Percentiles rank a stretch among this genome's conserved stretches.
phyloP scores from a whole-genome alignment of 768 basidiomycete genomes.

The Mycena latifolia region DNA sequence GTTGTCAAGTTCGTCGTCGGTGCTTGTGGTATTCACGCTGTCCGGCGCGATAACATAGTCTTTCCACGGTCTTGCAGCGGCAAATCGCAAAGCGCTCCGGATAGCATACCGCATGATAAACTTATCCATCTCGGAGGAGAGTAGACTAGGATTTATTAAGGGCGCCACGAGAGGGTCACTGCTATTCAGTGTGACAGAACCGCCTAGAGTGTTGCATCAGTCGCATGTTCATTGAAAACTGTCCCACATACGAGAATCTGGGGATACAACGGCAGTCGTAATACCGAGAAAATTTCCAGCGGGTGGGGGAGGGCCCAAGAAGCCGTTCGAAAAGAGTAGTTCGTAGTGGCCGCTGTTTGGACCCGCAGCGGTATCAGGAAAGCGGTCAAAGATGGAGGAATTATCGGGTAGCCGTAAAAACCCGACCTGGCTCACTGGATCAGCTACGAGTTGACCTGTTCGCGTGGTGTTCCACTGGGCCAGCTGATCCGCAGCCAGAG shows the following conservation, averaged over 20 bases:
- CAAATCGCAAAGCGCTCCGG: slow-evolving; percentile 40
- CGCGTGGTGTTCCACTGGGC: slow-evolving; percentile 38
- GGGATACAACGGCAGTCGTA: slow-evolving; percentile 39
- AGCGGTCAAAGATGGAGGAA: slow-evolving; percentile 28
- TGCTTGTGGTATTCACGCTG: slow-evolving; percentile 29
- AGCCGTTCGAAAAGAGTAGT: slow-evolving; percentile 39
- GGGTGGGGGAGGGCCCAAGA: slow-evolving; percentile 30
- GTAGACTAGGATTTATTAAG: slow-evolving; percentile 62
- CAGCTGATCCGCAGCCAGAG: slow-evolving; percentile 25
- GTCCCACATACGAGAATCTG: slow-evolving; percentile 42
- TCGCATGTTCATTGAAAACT: background rate
- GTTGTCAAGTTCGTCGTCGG: slow-evolving; percentile 44
- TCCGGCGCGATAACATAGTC: slow-evolving; percentile 36
- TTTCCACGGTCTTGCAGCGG: slow-evolving; percentile 41
- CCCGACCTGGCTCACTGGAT: slow-evolving; percentile 38
- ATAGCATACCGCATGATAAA: slow-evolving; percentile 43
- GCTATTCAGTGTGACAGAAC: slow-evolving; percentile 51
- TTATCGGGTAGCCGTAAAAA: slow-evolving; percentile 46
- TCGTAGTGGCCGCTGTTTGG: slow-evolving; percentile 46
- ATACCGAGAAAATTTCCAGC: slow-evolving; percentile 40
- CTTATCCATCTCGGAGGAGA: slow-evolving; percentile 48
- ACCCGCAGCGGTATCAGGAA: slow-evolving; percentile 47
- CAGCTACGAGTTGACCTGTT: slow-evolving; percentile 43
- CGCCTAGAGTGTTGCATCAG: slow-evolving; percentile 38
- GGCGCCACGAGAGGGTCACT: slow-evolving; percentile 61